Evolutionary conservation across 2,329 filamentous ascomycete species (phyloP), one percentile per base, ranked within the genome.

Genomic region (Cordyceps tenuipes): DNA sequence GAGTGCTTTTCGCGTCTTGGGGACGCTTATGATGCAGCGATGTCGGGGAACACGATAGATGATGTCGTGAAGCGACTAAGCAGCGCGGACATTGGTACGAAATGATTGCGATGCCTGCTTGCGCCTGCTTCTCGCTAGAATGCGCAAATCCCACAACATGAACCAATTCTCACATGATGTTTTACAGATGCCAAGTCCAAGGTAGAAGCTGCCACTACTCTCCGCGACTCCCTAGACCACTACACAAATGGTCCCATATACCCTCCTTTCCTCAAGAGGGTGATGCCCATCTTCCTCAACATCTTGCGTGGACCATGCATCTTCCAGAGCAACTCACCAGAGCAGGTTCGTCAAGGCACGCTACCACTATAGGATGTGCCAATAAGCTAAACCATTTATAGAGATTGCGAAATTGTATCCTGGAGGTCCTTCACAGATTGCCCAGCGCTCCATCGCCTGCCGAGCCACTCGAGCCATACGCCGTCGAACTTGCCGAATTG

Each of bases 391-490:
- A 58, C 2, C 13, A 1, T 6, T 19, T 60, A 46, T 66, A 90
- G 86, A 95, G 91, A 83, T 79, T 99, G 65, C 90, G 94, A 64
- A 94, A 94, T 71, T 95, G 89, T 71, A 83, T 96, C 53, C 87
- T 99, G 66, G 95, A 99, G 74, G 96, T 97, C 66, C 80, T 99
- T 34, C 91, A 97, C 74, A 86, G 94, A 64, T 76, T 99, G 50
- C 85, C 85, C 6, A 80, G 91, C 74, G 66, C 86, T 78, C 81
- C 78, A n/a, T 84, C 81, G 44, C 87, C 90, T 2, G 76, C 85
- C 58, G 91, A 97, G 67, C 85, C 85, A 1, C 87, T 97, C 74
- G 92, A 97, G 71, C 89, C 87, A 0, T 95, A 93, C 73, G 92
- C 93, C 44, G 83, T 86, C 64, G 90, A 95, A 70, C 87, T 96